These are phyloP conservation scores for Excoecaria cochinchinensis DNA, from an alignment of 345 rosid species.

Conservation along the genomic window DNA sequence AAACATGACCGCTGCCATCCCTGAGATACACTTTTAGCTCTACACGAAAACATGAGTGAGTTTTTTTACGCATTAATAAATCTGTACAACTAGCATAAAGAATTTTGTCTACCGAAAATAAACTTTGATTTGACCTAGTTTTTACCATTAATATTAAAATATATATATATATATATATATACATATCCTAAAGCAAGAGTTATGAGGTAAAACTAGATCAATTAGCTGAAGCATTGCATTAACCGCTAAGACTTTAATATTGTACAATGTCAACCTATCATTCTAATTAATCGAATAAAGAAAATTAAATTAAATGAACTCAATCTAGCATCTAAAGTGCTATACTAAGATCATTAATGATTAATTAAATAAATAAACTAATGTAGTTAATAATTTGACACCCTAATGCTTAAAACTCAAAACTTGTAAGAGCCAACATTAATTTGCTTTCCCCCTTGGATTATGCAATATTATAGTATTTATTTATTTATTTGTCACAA, in stretches of 20 bases:
- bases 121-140: no score
- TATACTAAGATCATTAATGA: neutral
- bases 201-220: no score
- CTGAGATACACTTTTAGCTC: no score
- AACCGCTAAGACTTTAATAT: no score
- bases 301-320: neutral
- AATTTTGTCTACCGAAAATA: neutral
- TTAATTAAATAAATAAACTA: neutral
- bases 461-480: constrained; percentile 15
- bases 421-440: neutral
- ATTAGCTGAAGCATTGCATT: no score
- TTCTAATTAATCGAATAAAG: neutral
- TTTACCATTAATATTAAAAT: no score
- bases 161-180: no score
- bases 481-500: constrained; percentile 15
- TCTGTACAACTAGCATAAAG: neutral
- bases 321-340: constrained; percentile 21
- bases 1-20: no score
- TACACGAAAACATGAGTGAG: no score
- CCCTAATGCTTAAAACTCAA: neutral
- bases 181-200: no score
- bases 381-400: no score
- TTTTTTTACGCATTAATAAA: neutral
- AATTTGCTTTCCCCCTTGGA: constrained; percentile 12
- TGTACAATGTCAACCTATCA: neutral